Percentiles rank a stretch among this genome's conserved stretches.
Evolutionary conservation across 495 filamentous ascomycete genomes (phyloP).

Genomic region (Lophiotrema nucula): DNA sequence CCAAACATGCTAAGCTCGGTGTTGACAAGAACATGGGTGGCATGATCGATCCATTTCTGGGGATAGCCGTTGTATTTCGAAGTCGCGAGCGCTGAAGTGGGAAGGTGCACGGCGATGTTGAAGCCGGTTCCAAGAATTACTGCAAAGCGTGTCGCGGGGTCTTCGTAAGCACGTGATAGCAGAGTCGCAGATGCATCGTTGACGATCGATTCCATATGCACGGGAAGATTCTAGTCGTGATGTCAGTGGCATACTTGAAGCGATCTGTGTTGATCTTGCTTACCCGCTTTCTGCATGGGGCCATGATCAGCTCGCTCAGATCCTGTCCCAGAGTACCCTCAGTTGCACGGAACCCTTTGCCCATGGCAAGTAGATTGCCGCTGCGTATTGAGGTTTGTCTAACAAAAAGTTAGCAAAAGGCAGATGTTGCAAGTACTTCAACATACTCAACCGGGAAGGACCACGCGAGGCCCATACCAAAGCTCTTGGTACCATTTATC

Average conservation of each 20-base stretch:
- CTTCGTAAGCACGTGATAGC: slow-evolving; percentile 45
- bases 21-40: slow-evolving; percentile 46
- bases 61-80: slow-evolving; percentile 42
- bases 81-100: slow-evolving; percentile 36
- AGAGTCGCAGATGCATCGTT: slow-evolving; percentile 47
- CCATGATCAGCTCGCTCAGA: slow-evolving; percentile 57
- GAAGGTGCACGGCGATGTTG: slow-evolving; percentile 47
- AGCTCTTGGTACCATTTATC: slow-evolving; percentile 32
- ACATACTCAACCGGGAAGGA: slow-evolving; percentile 65
- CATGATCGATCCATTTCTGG: slow-evolving; percentile 39
- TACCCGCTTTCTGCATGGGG: slow-evolving; percentile 53
- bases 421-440: background rate
- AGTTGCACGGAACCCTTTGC: slow-evolving; percentile 64
- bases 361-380: slow-evolving; percentile 61
- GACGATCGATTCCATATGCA: slow-evolving; percentile 44
- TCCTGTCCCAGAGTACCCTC: slow-evolving; percentile 58
- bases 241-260: slow-evolving; percentile 4
- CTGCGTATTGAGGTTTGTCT: slow-evolving; percentile 58
- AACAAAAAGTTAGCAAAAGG: slow-evolving; percentile 13
- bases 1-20: slow-evolving; percentile 50
- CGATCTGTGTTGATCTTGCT: slow-evolving; percentile 5
- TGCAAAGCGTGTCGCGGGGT: slow-evolving; percentile 42
- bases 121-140: slow-evolving; percentile 48
- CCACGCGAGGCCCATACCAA: slow-evolving; percentile 66
- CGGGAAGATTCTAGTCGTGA: slow-evolving; percentile 39